Conservation (phyloP, 805 yeast species). For the Candida xiaguanensis region DNA sequence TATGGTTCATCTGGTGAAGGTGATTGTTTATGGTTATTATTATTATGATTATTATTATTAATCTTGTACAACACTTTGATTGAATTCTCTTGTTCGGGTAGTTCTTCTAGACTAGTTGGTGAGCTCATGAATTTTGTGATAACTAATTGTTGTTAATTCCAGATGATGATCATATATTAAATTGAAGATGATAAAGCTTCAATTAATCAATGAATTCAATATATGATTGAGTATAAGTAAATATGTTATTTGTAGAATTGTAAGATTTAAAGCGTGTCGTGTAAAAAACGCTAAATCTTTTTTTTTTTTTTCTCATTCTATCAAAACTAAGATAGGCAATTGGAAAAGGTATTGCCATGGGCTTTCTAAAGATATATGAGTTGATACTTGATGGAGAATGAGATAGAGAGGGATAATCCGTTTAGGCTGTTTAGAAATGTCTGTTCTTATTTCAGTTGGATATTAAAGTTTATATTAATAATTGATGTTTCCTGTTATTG, state of each 20-base stretch:
- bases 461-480: no score
- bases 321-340: background rate
- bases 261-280: background rate
- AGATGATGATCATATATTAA: background rate
- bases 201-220: no score
- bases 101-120: slow-evolving; percentile 17
- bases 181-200: no score
- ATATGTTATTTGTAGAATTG: background rate
- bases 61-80: background rate
- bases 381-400: no score
- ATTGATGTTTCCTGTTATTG: no score
- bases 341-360: no score
- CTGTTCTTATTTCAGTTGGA: no score
- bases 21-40: background rate
- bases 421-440: no score
- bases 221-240: no score
- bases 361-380: no score
- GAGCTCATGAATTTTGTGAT: slow-evolving; percentile 14
- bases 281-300: background rate
- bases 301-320: background rate
- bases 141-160: background rate
- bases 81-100: slow-evolving; percentile 4
- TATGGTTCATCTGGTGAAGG: background rate
- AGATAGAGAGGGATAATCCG: no score
- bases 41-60: background rate